Base-by-base conservation (phyloP, 2,329 filamentous ascomycete genomes). In the Botrytis aclada region DNA sequence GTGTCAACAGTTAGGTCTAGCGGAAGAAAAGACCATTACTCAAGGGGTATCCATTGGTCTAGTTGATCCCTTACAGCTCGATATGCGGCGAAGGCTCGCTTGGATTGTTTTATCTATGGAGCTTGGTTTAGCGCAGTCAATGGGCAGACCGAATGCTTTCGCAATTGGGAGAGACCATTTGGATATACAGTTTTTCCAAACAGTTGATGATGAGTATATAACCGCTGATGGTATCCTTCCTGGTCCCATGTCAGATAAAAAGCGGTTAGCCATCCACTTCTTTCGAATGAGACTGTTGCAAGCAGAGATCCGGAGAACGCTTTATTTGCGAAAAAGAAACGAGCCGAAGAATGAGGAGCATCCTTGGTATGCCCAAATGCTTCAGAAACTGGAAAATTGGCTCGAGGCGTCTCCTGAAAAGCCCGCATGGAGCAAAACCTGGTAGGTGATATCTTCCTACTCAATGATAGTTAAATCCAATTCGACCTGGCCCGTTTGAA, bases 81-180 rank as follows among this genome's bases (percentile, higher is more conserved):
- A 99, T 81, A 93, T 98, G 92, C 90, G 94, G 61, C 89, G 96
- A 65, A 89, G 96, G 25, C 83, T 98, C 20, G 93, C 93, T 78
- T 98, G 96, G 95, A 93, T 93, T 74, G 89, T 97, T 45, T 88
- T 92, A 18, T 92, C 91, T 4, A 95, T 98, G 90, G 96, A 99
- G 80, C 92, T 92, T 75, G 94, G 94, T 1, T 85, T 99, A 37
- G 91, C 96, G 1, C 93, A 97, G 78, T 93, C 90, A 77, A 91
- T 98, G 82, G 96, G 96, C 12, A 89, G 96, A 22, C 94, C 95
- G 2, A 94, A 90, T 77, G 93, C 92, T 43, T 94, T 97, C 77
- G 93, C 94, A 22, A 94, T 93, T 67, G 89, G 88, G 51, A 88
- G 93, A 76, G 94, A 98, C 76, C 88, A 94, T 76, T 88, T 98